These are phyloP conservation scores for Cytospora leucostoma DNA, from an alignment of 2,329 filamentous ascomycete species.

Conservation along the genomic window DNA sequence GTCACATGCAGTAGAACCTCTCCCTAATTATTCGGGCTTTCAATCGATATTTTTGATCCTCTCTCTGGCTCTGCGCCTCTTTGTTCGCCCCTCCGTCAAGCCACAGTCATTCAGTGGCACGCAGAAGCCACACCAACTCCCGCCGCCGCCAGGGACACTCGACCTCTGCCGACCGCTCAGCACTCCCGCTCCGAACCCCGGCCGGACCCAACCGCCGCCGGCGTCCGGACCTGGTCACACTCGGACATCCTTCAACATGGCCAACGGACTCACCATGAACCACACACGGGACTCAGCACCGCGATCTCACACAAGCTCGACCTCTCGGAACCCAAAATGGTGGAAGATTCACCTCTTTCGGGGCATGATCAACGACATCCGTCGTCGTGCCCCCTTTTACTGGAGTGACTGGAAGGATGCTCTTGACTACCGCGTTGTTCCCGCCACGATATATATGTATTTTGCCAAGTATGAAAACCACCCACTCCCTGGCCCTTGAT, in stretches of 20 bases:
- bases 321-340: conserved; percentile 49
- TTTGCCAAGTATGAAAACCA: conserved; percentile 79
- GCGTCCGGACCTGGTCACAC: conserved; percentile 7
- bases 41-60: background rate
- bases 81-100: background rate
- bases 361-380: conserved; percentile 78
- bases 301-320: conserved; percentile 4
- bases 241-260: conserved; percentile 21
- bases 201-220: conserved; percentile 21
- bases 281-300: conserved; percentile 9
- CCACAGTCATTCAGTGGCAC: background rate
- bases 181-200: conserved; percentile 24
- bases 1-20: background rate
- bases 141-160: conserved; percentile 33
- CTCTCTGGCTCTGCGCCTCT: background rate
- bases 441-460: conserved; percentile 90
- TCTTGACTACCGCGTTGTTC: conserved; percentile 87
- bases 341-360: conserved; percentile 75
- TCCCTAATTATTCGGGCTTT: background rate
- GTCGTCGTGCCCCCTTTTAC: conserved; percentile 74
- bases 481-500: background rate
- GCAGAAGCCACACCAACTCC: background rate
- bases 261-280: conserved; percentile 29
- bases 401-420: conserved; percentile 82
- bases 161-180: conserved; percentile 16